Evolutionary conservation across 768 basidiomycete genomes (phyloP).

Genomic region (Podaxis sp.): DNA sequence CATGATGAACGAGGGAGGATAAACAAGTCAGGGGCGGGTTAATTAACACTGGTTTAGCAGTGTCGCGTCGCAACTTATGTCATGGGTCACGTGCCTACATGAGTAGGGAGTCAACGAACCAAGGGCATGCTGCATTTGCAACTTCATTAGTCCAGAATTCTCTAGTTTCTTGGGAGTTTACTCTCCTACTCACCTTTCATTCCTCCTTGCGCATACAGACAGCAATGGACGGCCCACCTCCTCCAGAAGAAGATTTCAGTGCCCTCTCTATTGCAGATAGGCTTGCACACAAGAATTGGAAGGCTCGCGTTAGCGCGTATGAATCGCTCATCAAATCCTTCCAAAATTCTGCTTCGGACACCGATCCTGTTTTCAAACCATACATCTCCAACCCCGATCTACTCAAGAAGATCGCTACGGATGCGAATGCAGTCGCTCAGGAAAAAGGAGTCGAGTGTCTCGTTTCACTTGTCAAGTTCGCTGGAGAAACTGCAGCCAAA

Average conservation of each 20-base stretch:
- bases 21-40: neutral
- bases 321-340: constrained; percentile 85
- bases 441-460: constrained; percentile 96
- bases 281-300: constrained; percentile 97
- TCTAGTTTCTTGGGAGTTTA: constrained; percentile 1
- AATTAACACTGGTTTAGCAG: neutral
- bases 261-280: constrained; percentile 75
- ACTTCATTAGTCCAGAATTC: neutral
- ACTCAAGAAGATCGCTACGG: constrained; percentile 84
- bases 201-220: constrained; percentile 16
- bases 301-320: constrained; percentile 93
- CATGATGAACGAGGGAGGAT: neutral
- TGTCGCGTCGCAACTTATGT: constrained; percentile 5
- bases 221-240: constrained; percentile 86
- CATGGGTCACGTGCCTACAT: constrained; percentile 15
- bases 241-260: constrained; percentile 93
- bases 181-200: constrained; percentile 15
- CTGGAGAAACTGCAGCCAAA: constrained; percentile 84
- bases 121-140: neutral
- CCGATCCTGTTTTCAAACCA: constrained; percentile 91
- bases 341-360: constrained; percentile 86
- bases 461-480: constrained; percentile 82
- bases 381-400: constrained; percentile 77
- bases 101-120: constrained; percentile 3
- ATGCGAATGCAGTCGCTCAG: constrained; percentile 95